Evolutionary conservation across 2,329 filamentous ascomycete species (phyloP), one percentile per base, ranked within the genome.

Genomic region (Leptographium lundbergii): DNA sequence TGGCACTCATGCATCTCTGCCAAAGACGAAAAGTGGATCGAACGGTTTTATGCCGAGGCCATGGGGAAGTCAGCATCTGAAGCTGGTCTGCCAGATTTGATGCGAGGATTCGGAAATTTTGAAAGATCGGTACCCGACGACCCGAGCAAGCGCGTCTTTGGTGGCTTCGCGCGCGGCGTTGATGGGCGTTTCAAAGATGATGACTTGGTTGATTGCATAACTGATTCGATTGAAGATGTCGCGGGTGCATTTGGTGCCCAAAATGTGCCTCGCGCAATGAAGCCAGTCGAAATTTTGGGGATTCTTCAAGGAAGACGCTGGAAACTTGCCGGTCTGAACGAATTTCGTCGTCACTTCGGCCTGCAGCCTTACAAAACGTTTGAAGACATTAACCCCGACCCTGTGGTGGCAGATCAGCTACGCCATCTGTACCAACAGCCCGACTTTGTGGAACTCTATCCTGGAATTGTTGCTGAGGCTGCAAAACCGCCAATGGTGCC

Each of bases 271-370:
- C 78, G 81, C 25, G 80, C 86, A 34, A 81, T 95, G 77, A 82
- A 84, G 63, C 82, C 85, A 1, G 81, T 94, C 19, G 89, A 94
- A 69, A 87, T 94, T 42, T 75, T 94, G 7, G 89, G 88, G 51
- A 94, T 95, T 60, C 77, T 89, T 54, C 88, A 91, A 62, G 82
- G 86, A 4, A 79, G 89, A 53, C 79, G 80, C 59, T 95, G 89
- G 89, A 86, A 90, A 61, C 73, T 90, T 10, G 86, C 86, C 0
- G 85, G 86, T 0, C 75, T 95, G 61, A 95, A 95, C 67, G 89
- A 94, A 73, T 95, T 94, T 76, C 81, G 89, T 57, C 85, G 87
- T 69, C 88, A 91, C 73, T 91, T 92, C 65, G 84, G 85, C 1
- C 75, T 95, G 6, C 87, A 88, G 71, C 80, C 82, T 0, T 86